Base-by-base conservation (phyloP, 2,329 filamentous ascomycete genomes). In the Fusarium palustre region DNA sequence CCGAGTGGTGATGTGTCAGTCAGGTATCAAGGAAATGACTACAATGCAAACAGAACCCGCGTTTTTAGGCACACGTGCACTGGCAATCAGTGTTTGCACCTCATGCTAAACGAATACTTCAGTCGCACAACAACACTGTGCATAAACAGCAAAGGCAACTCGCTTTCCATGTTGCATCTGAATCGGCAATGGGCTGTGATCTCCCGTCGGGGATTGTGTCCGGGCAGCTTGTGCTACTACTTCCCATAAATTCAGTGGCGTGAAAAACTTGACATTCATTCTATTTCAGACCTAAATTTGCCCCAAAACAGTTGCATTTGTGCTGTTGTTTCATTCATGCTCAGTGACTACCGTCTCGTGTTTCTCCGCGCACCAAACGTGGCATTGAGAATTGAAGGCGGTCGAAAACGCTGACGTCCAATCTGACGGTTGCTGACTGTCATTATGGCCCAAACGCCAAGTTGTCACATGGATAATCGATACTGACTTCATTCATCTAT, bases 121-220 rank as follows among this genome's bases (percentile, higher is more conserved):
- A 11, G 10, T 2, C 15, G 2, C 5, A 18, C 20, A 43, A 20
- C 7, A 11, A 4, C 16, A 25, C 20, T 34, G 3, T 16, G 15
- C 36, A 33, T 11, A 0, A 42, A 16, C 16, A 7, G 7, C 4
- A 12, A 3, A 28, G 15, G 7, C 1, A 13, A 7, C 3, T 18
- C 4, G n/a, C 10, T 4, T 42, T 8, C 1, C 1, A 25, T 3
- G n/a, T 24, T 9, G 12, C n/a, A 42, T 4, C 1, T 3, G 5
- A 22, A 3, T 9, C 45, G 34, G 9, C 10, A 15, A 5, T 11
- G 3, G 4, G 42, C 5, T 30, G 8, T 12, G 16, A 33, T 7
- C 2, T 41, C 15, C 10, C 22, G 36, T 30, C 10, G 45, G n/a
- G 8, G 7, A 12, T 12, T 2, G n/a, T 4, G 3, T 20, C 25